Conservation (phyloP, 306 rosid species). For the Benincasa hispida region DNA sequence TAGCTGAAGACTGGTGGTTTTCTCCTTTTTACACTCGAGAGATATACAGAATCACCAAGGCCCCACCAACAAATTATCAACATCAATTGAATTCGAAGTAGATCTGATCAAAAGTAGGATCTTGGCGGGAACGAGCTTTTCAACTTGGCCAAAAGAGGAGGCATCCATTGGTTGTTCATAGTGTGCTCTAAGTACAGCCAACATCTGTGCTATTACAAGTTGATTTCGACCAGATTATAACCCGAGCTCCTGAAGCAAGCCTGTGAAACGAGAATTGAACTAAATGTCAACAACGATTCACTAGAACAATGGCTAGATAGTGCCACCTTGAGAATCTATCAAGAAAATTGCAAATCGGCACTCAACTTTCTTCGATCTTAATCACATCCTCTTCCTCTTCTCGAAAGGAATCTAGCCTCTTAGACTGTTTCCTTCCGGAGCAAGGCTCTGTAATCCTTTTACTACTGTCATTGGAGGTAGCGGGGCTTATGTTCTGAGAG, state of each 20-base stretch:
- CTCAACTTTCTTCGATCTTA: conserved; percentile 96
- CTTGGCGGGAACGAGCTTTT: background rate
- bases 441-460: conserved; percentile 38
- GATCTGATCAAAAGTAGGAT: background rate
- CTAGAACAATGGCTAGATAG: background rate
- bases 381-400: conserved; percentile 58
- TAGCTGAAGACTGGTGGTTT: background rate
- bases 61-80: conserved; percentile 6
- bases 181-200: conserved; percentile 24
- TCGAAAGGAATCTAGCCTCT: conserved; percentile 36
- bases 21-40: conserved; percentile 1
- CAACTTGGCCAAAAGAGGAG: background rate
- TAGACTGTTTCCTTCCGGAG: conserved; percentile 30
- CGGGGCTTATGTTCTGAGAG: conserved; percentile 23
- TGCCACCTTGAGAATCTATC: conserved; percentile 1
- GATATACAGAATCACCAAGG: conserved; percentile 7
- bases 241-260: conserved; percentile 98
- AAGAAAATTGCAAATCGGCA: conserved; percentile 14
- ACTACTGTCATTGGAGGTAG: conserved; percentile 36
- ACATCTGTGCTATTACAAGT: conserved; percentile 13
- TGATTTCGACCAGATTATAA: conserved; percentile 67
- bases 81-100: background rate
- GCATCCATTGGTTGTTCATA: background rate
- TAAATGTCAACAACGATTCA: conserved; percentile 22
- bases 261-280: conserved; percentile 38